A percentile compares a stretch with the other conserved stretches of the same genome.
Evolutionary conservation across 2,329 filamentous ascomycete genomes (phyloP).

Genomic region (Sarocladium brachiariae): DNA sequence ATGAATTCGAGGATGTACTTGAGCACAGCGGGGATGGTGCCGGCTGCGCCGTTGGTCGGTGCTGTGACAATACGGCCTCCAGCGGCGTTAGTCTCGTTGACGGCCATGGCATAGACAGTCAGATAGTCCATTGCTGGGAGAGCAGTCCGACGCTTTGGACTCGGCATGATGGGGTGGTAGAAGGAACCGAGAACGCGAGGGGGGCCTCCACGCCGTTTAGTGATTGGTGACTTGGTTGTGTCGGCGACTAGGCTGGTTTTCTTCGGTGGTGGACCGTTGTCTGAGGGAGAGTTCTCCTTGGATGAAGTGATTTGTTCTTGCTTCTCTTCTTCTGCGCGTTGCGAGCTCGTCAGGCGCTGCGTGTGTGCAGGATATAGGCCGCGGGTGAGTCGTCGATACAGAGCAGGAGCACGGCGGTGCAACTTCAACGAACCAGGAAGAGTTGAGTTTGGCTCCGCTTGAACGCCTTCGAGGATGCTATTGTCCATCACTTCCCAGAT

Average conservation of each 20-base stretch:
- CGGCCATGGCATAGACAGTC: slow-evolving; percentile 43
- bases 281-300: neutral
- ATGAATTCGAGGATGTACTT: slow-evolving; percentile 45
- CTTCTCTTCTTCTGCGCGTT: slow-evolving; percentile 1
- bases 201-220: slow-evolving; percentile 21
- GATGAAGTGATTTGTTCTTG: neutral
- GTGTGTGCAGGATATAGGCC: slow-evolving; percentile 36
- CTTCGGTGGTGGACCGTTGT: slow-evolving; percentile 3
- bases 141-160: slow-evolving; percentile 37
- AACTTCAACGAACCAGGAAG: slow-evolving; percentile 42
- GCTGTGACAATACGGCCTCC: slow-evolving; percentile 45
- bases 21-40: slow-evolving; percentile 43
- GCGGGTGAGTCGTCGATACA: slow-evolving; percentile 38
- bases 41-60: slow-evolving; percentile 43
- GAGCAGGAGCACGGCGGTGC: slow-evolving; percentile 36
- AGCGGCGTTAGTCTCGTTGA: slow-evolving; percentile 46
- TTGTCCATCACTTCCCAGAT: slow-evolving; percentile 48
- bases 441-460: slow-evolving; percentile 32
- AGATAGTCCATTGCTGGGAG: slow-evolving; percentile 45
- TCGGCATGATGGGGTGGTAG: slow-evolving; percentile 38
- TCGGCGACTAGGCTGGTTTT: slow-evolving; percentile 1
- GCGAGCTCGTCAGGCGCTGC: slow-evolving; percentile 12
- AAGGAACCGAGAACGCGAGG: slow-evolving; percentile 38
- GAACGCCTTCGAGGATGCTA: slow-evolving; percentile 42
- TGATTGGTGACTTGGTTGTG: neutral